A percentile compares a stretch with the other conserved stretches of the same genome.
These are phyloP conservation scores for Emmonsiellopsis sp. DNA, from an alignment of 2,329 filamentous ascomycete species.

Conservation along the genomic window DNA sequence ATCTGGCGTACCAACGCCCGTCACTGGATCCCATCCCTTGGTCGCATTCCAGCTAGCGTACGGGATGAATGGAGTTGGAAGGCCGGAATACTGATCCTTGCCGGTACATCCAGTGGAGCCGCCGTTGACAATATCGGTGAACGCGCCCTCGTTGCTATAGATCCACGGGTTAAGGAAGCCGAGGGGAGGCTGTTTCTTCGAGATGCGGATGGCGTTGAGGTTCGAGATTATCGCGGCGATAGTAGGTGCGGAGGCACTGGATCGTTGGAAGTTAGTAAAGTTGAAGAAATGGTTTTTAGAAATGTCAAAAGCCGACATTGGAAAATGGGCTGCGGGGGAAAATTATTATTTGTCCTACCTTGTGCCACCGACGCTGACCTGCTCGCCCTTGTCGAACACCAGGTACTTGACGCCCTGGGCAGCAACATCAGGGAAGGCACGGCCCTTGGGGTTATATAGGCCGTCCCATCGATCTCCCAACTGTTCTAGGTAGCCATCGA, in stretches of 20 bases:
- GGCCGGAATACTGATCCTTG: slow-evolving; percentile 13
- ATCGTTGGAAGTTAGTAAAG: background rate
- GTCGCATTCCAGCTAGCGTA: slow-evolving; percentile 44
- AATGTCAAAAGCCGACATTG: background rate
- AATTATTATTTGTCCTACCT: slow-evolving; percentile 6
- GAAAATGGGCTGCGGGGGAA: background rate
- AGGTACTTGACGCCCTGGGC: slow-evolving; percentile 42
- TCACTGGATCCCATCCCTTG: slow-evolving; percentile 42
- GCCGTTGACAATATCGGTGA: slow-evolving; percentile 42
- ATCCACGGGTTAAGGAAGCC: slow-evolving; percentile 57
- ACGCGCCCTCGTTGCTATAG: slow-evolving; percentile 37
- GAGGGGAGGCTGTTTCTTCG: slow-evolving; percentile 42
- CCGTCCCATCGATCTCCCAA: slow-evolving; percentile 31
- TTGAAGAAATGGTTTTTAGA: background rate
- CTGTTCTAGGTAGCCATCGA: slow-evolving; percentile 36
- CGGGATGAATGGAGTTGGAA: slow-evolving; percentile 23
- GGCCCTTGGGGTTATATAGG: slow-evolving; percentile 43
- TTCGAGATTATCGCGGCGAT: slow-evolving; percentile 55
- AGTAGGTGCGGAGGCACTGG: slow-evolving; percentile 49
- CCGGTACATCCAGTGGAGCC: slow-evolving; percentile 38
- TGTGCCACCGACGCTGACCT: slow-evolving; percentile 37
- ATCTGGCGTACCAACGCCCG: slow-evolving; percentile 30
- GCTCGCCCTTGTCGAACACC: slow-evolving; percentile 29
- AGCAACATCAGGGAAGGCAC: slow-evolving; percentile 53
- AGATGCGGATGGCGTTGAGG: slow-evolving; percentile 54